Percentiles rank a stretch among this genome's conserved stretches.
These are phyloP conservation scores for Dendrobium nobile DNA, from an alignment of 106 monocot species.

Conservation along the genomic window DNA sequence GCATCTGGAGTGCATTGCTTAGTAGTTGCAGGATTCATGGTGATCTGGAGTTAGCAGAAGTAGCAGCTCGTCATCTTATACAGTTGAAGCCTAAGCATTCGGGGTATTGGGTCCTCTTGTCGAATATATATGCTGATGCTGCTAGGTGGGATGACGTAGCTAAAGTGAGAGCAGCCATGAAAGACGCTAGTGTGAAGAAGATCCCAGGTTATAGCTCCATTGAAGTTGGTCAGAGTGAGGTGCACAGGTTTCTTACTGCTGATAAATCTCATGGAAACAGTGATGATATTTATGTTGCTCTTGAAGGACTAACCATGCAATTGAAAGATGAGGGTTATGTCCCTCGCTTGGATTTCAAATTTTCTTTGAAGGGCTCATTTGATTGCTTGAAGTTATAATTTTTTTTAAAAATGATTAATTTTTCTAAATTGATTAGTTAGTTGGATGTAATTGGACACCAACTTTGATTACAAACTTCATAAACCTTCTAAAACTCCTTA, in stretches of 20 bases:
- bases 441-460: too few species aligned
- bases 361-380: neutral
- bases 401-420: neutral
- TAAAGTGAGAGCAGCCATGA: slow-evolving; percentile 39
- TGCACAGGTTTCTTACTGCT: slow-evolving; percentile 34
- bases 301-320: slow-evolving; percentile 46
- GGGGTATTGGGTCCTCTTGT: slow-evolving; percentile 68
- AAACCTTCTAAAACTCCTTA: too few species aligned
- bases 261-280: slow-evolving; percentile 33
- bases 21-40: slow-evolving; percentile 63
- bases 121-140: slow-evolving; percentile 67
- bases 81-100: slow-evolving; percentile 57
- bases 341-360: slow-evolving; percentile 16
- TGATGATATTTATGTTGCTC: slow-evolving; percentile 28
- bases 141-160: slow-evolving; percentile 38
- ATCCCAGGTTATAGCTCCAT: slow-evolving; percentile 60
- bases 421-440: too few species aligned
- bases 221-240: slow-evolving; percentile 35
- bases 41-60: slow-evolving; percentile 53
- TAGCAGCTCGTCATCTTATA: slow-evolving; percentile 43
- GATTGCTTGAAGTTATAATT: neutral
- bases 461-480: too few species aligned
- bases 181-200: slow-evolving; percentile 48
- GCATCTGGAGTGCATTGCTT: slow-evolving; percentile 66
- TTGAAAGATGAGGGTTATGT: slow-evolving; percentile 56